These are phyloP conservation scores for Hemerocallis citrina DNA, from an alignment of 106 monocot species.

Conservation along the genomic window DNA sequence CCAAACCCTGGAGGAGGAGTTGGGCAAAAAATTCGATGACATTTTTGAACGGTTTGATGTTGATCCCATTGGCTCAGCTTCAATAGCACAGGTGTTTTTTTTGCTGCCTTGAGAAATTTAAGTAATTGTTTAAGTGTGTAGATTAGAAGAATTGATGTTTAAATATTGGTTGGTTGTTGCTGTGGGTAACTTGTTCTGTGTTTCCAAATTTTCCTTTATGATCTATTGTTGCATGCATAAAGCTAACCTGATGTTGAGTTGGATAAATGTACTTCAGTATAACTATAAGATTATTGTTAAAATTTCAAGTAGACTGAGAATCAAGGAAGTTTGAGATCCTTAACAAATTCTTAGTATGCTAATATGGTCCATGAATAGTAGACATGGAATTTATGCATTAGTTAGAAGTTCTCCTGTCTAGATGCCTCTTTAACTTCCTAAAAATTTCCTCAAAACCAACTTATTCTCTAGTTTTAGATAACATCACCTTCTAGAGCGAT, in stretches of 20 bases:
- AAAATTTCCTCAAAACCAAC: background rate
- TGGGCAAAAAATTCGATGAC: slow-evolving; percentile 50
- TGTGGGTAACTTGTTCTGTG: no score
- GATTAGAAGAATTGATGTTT: background rate
- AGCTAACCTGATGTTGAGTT: background rate
- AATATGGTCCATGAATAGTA: background rate
- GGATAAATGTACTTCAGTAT: background rate
- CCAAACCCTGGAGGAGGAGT: slow-evolving; percentile 58
- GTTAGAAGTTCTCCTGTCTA: background rate
- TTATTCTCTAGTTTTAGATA: background rate
- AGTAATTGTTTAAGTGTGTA: background rate
- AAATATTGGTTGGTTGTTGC: background rate
- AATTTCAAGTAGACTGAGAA: background rate
- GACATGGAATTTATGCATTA: background rate
- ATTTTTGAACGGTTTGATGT: slow-evolving; percentile 81
- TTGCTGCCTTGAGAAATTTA: background rate
- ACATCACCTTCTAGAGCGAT: no score
- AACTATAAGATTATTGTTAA: background rate
- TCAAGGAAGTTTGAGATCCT: background rate
- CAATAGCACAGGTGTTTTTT: slow-evolving; percentile 84
- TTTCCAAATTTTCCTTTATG: background rate
- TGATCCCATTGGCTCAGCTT: slow-evolving; percentile 90
- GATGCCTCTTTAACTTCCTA: background rate
- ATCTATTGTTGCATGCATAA: background rate
- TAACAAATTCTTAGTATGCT: background rate